Base-by-base conservation (phyloP, 768 basidiomycete genomes). In the Phylloporus sp. region DNA sequence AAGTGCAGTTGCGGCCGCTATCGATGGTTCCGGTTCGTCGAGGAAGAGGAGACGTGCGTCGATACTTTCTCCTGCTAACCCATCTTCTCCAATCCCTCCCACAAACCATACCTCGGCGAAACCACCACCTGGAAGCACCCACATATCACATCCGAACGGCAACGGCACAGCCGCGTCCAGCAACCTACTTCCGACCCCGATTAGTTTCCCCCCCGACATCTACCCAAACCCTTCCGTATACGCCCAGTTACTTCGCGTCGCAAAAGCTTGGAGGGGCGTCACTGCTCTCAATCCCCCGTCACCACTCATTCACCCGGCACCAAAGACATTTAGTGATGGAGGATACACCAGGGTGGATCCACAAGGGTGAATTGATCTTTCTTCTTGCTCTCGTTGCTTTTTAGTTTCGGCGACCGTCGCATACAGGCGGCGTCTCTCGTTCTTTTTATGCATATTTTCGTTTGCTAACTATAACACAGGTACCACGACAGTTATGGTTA, bases 181-280 rank as follows among this genome's bases (percentile, higher is more conserved):
- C 35, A 50, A 43, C 50, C 51, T 60, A 18, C 52, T 52, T 5
- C 58, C 59, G 51, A 46, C 50, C 29, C 53, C 61, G 42, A 73
- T 82, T 46, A 71, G 76, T 38, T 63, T 64, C 20, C 63, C 62
- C 26, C 52, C 61, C 15, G 63, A 64, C 28, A 42, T 52, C 8
- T 65, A 65, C 23, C 54, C 62, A 5, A 58, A 64, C 14, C 62
- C 62, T 34, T 50, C 73, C 34, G 72, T 75, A 3, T 71, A 79
- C 9, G 68, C 71, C 28, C 75, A 69, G 31, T 72, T 86, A 3
- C 71, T 74, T n/a, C 67, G 69, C n/a, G 76, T 79, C 15, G 83
- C 84, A 10, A 71, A 76, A 18, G 66, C 73, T 15, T 88, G 84
- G 84, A 69, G 85, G 9, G 84, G 86, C 2, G 67, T 86, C 24